Evolutionary conservation across 306 rosid genomes (phyloP), one percentile per base, ranked within the genome.

Genomic region (Abrus precatorius): DNA sequence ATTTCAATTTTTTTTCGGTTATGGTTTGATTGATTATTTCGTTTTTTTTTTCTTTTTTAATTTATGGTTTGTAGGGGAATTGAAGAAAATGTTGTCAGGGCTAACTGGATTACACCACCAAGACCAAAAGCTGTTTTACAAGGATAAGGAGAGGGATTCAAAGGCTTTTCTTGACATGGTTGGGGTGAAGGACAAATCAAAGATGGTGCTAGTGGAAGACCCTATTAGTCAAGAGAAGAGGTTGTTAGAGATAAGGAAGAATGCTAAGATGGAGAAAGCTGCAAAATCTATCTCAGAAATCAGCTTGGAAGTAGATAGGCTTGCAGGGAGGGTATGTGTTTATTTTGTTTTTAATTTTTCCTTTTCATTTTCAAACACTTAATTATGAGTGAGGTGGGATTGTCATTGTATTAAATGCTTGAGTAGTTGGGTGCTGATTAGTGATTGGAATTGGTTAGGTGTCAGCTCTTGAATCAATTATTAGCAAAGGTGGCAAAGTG

Each of bases 91-190:
- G 92, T 72, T 94, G 81, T 84, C 83, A 44, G 98, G 99, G 74
- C 89, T 89, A 44, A 95, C 98, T 8, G 99, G 98, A 14, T 76
- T 95, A 41, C 97, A 93, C 85, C 98, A 95, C 72, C 78, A 89
- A 84, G 99, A 95, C 79, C 98, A 91, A 87, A 95, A 95, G 89
- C 85, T 95, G 76, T 80, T 93, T 55, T 93, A 87, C 84, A 95
- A 93, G 61, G 94, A 90, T 29, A 95, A 84, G 36, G 99, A 95
- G 87, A 93, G 99, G 75, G 98, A 95, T 84, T 95, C 99, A n/a
- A 95, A 92, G 48, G 87, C 89, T 1, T 95, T 91, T 65, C 92
- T 95, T 63, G 99, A 93, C 77, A 81, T 84, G 33, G 82, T 80
- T 72, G 98, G 99, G 28, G 97, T 95, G 4, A 95, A 92, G 83